Conservation (phyloP, 768 basidiomycete species). For the Gymnopilus junonius region DNA sequence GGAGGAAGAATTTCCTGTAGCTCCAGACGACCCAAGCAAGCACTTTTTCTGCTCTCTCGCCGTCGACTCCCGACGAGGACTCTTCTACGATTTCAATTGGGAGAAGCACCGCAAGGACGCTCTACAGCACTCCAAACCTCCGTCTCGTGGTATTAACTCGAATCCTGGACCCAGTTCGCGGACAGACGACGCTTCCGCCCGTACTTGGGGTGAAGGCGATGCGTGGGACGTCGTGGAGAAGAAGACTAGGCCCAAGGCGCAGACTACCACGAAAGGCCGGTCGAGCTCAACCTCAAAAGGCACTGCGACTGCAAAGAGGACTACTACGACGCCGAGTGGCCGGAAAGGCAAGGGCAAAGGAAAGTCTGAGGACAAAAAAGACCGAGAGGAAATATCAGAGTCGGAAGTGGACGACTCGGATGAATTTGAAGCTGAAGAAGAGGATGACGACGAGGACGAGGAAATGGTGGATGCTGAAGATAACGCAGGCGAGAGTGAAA, state of each 20-base stretch:
- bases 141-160: slow-evolving; percentile 29
- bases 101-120: slow-evolving; percentile 47
- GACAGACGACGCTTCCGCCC: slow-evolving; percentile 24
- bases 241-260: slow-evolving; percentile 13
- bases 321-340: too few species aligned
- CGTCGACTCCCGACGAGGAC: slow-evolving; percentile 57
- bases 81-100: slow-evolving; percentile 71
- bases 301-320: slow-evolving; percentile 19
- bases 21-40: slow-evolving; percentile 23
- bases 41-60: slow-evolving; percentile 63
- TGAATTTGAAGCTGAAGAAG: slow-evolving; percentile 17
- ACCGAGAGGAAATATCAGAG: slow-evolving; percentile 29
- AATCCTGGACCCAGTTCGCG: slow-evolving; percentile 18
- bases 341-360: slow-evolving; percentile 4
- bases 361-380: slow-evolving; percentile 4
- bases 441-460: slow-evolving; percentile 32
- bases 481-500: slow-evolving; percentile 29
- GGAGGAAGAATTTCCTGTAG: slow-evolving; percentile 18
- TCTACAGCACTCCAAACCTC: slow-evolving; percentile 28
- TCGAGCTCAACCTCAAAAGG: too few species aligned
- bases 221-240: slow-evolving; percentile 49
- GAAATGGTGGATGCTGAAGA: slow-evolving; percentile 26
- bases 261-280: not conserved
- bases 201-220: slow-evolving; percentile 41
- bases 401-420: slow-evolving; percentile 34